These are phyloP conservation scores for Hyaloscypha finlandica DNA, from an alignment of 495 filamentous ascomycete species.

Conservation along the genomic window DNA sequence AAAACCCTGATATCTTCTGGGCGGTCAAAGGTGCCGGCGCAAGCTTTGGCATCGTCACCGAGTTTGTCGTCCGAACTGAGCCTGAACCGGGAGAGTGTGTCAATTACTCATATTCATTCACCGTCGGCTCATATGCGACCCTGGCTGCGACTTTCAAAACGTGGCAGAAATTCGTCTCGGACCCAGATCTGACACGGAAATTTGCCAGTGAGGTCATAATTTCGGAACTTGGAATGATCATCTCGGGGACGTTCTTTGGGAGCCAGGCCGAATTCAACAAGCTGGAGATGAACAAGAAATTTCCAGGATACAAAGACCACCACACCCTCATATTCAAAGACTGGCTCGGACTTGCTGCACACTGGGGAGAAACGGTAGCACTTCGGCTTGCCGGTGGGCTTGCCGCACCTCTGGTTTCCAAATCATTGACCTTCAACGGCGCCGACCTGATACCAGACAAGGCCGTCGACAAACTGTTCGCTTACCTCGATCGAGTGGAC, in stretches of 20 bases:
- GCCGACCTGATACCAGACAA: slow-evolving; percentile 12
- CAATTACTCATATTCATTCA: slow-evolving; percentile 52
- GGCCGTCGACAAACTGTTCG: slow-evolving; percentile 46
- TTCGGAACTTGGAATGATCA: slow-evolving; percentile 38
- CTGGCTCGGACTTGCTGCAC: slow-evolving; percentile 31
- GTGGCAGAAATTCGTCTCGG: slow-evolving; percentile 53
- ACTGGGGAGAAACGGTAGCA: slow-evolving; percentile 35
- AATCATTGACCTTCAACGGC: slow-evolving; percentile 42
- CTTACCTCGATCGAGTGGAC: slow-evolving; percentile 37
- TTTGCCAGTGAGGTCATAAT: slow-evolving; percentile 54
- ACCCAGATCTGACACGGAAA: slow-evolving; percentile 47
- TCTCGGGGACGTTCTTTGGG: slow-evolving; percentile 28
- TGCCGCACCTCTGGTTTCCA: slow-evolving; percentile 49
- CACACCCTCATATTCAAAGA: slow-evolving; percentile 24
- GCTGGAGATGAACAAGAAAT: slow-evolving; percentile 13
- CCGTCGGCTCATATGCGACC: slow-evolving; percentile 40
- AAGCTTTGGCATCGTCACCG: slow-evolving; percentile 64
- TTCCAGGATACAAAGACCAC: slow-evolving; percentile 9
- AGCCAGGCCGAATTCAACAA: slow-evolving; percentile 20
- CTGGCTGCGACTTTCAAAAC: slow-evolving; percentile 46
- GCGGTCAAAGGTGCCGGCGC: slow-evolving; percentile 61
- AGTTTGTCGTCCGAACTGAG: slow-evolving; percentile 62
- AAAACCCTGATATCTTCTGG: slow-evolving; percentile 35
- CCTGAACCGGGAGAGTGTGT: slow-evolving; percentile 57
- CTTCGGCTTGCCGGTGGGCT: slow-evolving; percentile 27